A percentile compares a stretch with the other conserved stretches of the same genome.
phyloP scores from a whole-genome alignment of 2,329 filamentous ascomycete species.

The Hymenoscyphus infarciens region DNA sequence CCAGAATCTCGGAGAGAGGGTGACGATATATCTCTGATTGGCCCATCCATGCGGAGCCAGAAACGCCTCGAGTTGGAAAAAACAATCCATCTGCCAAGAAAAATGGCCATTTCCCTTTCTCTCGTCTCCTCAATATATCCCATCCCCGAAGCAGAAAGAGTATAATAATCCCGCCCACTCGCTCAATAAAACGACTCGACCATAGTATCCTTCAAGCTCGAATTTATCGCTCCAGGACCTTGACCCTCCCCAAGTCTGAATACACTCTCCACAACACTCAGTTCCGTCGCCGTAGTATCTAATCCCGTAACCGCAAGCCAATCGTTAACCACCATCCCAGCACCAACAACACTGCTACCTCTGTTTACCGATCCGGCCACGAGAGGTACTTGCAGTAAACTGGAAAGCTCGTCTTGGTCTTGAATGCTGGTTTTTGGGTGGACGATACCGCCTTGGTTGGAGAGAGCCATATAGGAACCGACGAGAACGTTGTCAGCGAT shows the following conservation, averaged over 20 bases:
- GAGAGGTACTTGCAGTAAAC: slow-evolving; percentile 88
- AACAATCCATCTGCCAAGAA: background rate
- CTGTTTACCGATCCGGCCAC: slow-evolving; percentile 93
- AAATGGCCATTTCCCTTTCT: background rate
- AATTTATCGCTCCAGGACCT: slow-evolving; percentile 74
- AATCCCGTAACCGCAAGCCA: slow-evolving; percentile 93
- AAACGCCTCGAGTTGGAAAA: slow-evolving; percentile 7
- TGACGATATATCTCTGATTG: too few species aligned
- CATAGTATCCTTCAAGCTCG: slow-evolving; percentile 92
- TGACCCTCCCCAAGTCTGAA: slow-evolving; percentile 89
- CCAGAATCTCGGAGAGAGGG: too few species aligned
- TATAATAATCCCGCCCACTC: slow-evolving; percentile 4
- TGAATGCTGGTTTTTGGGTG: slow-evolving; percentile 96
- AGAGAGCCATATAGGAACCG: slow-evolving; percentile 92
- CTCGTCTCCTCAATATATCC: background rate
- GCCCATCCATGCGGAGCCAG: background rate
- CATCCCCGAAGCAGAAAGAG: background rate
- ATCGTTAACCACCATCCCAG: slow-evolving; percentile 95
- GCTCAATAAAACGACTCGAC: slow-evolving; percentile 96
- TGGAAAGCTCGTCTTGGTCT: slow-evolving; percentile 95
- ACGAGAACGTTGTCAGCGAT: slow-evolving; percentile 96
- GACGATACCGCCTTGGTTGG: slow-evolving; percentile 93
- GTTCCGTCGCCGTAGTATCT: slow-evolving; percentile 94
- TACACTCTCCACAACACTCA: slow-evolving; percentile 93
- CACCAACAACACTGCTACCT: slow-evolving; percentile 90